Evolutionary conservation across 441 rosid genomes (phyloP).

Genomic region (Populus tomentosa): DNA sequence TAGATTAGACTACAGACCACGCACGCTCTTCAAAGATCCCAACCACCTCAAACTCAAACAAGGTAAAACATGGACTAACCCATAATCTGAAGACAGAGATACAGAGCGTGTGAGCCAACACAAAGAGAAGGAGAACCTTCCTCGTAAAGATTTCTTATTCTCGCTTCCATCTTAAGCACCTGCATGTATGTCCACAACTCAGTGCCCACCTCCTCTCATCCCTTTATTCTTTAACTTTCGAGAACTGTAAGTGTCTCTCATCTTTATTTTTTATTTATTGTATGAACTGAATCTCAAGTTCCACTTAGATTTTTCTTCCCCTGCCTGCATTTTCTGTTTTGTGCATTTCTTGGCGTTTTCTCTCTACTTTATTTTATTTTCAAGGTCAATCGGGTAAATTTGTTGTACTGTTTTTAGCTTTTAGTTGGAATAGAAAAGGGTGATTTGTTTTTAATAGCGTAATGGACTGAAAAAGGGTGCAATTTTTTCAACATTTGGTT

Average conservation of each 20-base stretch:
- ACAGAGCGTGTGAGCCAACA: neutral
- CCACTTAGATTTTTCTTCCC: neutral
- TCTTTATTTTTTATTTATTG: neutral
- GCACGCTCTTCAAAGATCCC: slow-evolving; percentile 1
- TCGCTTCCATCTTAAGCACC: slow-evolving; percentile 67
- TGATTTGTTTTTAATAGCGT: neutral
- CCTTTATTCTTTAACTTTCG: neutral
- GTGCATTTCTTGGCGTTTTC: slow-evolving; percentile 1
- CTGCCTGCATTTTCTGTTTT: slow-evolving; percentile 9
- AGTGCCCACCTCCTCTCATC: slow-evolving; percentile 30
- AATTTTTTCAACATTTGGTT: slow-evolving; percentile 33
- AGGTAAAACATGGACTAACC: neutral
- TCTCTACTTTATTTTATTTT: neutral
- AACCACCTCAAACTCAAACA: neutral
- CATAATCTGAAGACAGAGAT: slow-evolving; percentile 9
- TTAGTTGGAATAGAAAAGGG: slow-evolving; percentile 10
- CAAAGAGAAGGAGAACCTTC: slow-evolving; percentile 15
- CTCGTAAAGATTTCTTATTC: slow-evolving; percentile 45
- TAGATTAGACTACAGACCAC: neutral
- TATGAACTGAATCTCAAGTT: slow-evolving; percentile 11
- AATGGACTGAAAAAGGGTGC: slow-evolving; percentile 1
- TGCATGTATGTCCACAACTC: slow-evolving; percentile 45
- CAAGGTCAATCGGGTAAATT: slow-evolving; percentile 12
- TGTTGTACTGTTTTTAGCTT: slow-evolving; percentile 19
- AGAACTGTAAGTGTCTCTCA: neutral